phyloP scores from a whole-genome alignment of 2,329 filamentous ascomycete genomes.

The Aspergillus phoenicis region DNA sequence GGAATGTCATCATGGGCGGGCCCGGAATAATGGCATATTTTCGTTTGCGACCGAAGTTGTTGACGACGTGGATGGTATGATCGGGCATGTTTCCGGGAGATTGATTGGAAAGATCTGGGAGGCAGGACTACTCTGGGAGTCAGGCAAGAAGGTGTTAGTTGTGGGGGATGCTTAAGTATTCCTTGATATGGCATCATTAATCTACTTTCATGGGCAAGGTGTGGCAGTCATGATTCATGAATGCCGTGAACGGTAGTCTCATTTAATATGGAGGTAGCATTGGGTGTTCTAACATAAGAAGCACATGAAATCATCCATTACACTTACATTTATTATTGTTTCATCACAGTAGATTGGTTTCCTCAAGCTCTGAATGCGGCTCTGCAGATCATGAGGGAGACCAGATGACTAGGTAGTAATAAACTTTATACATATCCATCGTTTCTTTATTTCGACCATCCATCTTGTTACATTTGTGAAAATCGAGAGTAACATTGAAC shows the following conservation, averaged over 20 bases:
- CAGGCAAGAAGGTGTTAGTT: not conserved
- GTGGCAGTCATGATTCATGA: not conserved
- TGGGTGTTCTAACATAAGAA: no score
- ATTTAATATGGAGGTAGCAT: not conserved
- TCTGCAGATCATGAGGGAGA: no score
- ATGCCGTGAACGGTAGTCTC: not conserved
- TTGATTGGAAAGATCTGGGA: not conserved
- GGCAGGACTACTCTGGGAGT: not conserved
- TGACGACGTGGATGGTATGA: not conserved
- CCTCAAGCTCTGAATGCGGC: rapidly evolving
- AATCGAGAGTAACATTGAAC: no score
- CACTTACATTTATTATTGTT: no score
- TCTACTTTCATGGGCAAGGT: not conserved
- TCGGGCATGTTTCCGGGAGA: not conserved
- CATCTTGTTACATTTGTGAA: no score
- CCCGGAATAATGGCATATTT: not conserved
- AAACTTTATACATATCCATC: no score
- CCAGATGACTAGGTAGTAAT: no score
- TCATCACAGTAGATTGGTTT: no score
- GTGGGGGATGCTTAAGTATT: not conserved
- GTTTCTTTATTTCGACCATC: no score
- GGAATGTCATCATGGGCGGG: not conserved
- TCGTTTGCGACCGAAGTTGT: not conserved
- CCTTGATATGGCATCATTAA: no score
- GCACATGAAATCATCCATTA: no score